A percentile compares a stretch with the other conserved stretches of the same genome.
These are phyloP conservation scores for Fusarium caatingaense DNA, from an alignment of 2,329 filamentous ascomycete species.

Conservation along the genomic window DNA sequence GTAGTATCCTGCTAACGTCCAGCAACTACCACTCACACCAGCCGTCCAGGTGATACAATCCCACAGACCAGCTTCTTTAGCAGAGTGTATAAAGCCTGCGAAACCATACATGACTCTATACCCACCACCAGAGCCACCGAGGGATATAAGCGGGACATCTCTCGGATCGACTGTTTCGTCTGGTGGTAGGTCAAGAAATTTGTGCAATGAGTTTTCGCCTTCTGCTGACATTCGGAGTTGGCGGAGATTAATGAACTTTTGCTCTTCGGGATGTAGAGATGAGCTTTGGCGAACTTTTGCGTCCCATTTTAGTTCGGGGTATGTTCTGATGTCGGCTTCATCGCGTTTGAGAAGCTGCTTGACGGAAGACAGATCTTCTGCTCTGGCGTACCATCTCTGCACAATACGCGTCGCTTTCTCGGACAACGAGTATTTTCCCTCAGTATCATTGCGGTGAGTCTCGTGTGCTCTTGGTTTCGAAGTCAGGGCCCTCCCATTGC, in stretches of 20 bases:
- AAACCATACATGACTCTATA: slow-evolving; percentile 45
- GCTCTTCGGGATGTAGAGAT: slow-evolving; percentile 22
- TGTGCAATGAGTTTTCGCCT: slow-evolving; percentile 2
- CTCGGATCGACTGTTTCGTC: slow-evolving; percentile 22
- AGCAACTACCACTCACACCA: slow-evolving; percentile 43
- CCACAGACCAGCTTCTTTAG: slow-evolving; percentile 31
- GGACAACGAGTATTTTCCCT: rapidly evolving
- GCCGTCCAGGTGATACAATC: slow-evolving; percentile 42
- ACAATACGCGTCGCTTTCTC: neutral
- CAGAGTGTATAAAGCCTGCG: slow-evolving; percentile 26
- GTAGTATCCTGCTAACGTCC: slow-evolving; percentile 41
- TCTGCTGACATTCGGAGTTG: slow-evolving; percentile 26
- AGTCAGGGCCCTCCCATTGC: neutral
- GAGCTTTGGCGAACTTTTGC: slow-evolving; percentile 29
- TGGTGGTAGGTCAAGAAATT: slow-evolving; percentile 14
- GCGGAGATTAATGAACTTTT: slow-evolving; percentile 25
- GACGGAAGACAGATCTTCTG: slow-evolving; percentile 28
- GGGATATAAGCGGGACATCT: slow-evolving; percentile 39
- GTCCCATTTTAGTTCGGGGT: slow-evolving; percentile 39
- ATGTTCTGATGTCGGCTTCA: slow-evolving; percentile 21
- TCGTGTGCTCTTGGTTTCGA: neutral
- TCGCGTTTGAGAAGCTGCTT: slow-evolving; percentile 26
- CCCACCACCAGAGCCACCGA: slow-evolving; percentile 39
- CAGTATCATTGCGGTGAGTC: rapidly evolving
- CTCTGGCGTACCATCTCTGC: slow-evolving; percentile 33